These are phyloP conservation scores for Hylodesmum podocarpum DNA, from an alignment of 306 rosid genomes.

Conservation along the genomic window DNA sequence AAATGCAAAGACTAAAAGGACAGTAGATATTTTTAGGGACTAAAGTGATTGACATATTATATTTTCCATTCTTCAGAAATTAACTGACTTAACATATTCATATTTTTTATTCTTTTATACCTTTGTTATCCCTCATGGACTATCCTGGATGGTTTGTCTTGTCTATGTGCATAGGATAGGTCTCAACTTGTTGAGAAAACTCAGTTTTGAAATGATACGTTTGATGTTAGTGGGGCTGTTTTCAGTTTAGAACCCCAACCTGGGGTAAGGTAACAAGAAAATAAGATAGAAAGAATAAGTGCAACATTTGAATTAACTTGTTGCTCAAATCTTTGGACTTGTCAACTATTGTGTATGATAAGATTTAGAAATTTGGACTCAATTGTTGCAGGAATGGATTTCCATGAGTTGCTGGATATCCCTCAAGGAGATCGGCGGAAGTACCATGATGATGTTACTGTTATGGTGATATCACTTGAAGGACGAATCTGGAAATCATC, in stretches of 20 bases:
- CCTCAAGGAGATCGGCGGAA: constrained; percentile 90
- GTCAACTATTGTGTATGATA: not conserved
- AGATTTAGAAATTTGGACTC: not conserved
- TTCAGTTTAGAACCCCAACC: not conserved
- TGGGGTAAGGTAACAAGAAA: not conserved
- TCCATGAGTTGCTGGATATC: constrained; percentile 82
- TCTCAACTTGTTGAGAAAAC: not conserved
- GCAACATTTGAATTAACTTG: not conserved
- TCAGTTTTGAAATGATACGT: not conserved
- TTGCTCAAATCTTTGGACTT: not conserved
- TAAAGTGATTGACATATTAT: too few species aligned
- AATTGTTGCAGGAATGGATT: constrained; percentile 71
- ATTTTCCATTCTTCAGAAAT: not conserved
- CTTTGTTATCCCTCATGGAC: not conserved
- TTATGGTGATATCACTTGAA: constrained; percentile 88
- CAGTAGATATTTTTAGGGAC: too few species aligned
- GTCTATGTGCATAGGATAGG: not conserved
- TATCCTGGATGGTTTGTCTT: not conserved
- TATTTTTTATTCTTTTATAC: not conserved
- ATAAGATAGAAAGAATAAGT: not conserved
- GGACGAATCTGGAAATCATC: constrained; percentile 97
- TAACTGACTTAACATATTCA: not conserved
- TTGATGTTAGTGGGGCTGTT: not conserved
- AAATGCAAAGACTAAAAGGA: too few species aligned
- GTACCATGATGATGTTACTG: constrained; percentile 92